Evolutionary conservation across 495 filamentous ascomycete species (phyloP), one percentile per base, ranked within the genome.

Genomic region (Haplographium delicatum): DNA sequence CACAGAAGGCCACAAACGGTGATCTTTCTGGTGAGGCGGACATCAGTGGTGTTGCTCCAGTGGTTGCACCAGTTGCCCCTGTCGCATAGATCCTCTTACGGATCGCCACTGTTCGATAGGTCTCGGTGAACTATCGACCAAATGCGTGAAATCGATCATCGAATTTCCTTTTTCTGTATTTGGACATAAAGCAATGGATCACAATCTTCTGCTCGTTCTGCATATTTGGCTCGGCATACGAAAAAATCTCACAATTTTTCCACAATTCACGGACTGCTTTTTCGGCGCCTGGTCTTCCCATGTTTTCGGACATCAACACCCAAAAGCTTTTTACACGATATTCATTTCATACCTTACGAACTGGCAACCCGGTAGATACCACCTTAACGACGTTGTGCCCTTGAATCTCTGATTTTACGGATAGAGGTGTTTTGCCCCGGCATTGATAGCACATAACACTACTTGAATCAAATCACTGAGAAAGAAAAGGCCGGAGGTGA

Each of bases 51-150:
- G 41, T 51, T 33, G 40, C 53, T 19, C 62, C 68, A 42, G 42
- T 65, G 1, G 67, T 71, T 26, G 73, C 79, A 50, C 66, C 79
- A 49, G 68, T 75, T 47, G 67, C 74, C 39, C 71, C 77, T 47
- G 74, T 81, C 43, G 81, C 80, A 61, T 85, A 84, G 64, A 59
- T 44, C 33, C 42, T 35, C 15, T 27, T 22, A 25, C 30, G 27
- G 51, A 41, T 45, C 40, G 19, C 44, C 53, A 56, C 57, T 35
- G 44, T 15, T 54, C 46, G 49, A 49, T 59, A 57, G 60, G 44
- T 19, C 51, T 47, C 56, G 60, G 53, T 62, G 56, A 56, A 51
- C 53, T 59, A 56, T 54, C 53, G 45, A 52, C 33, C 44, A 46
- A 38, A 15, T 47, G 5, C 20, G 46, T 56, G 53, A 28, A 51